These are phyloP conservation scores for Ogataea degrootiae DNA, from an alignment of 805 yeast species.

Conservation along the genomic window DNA sequence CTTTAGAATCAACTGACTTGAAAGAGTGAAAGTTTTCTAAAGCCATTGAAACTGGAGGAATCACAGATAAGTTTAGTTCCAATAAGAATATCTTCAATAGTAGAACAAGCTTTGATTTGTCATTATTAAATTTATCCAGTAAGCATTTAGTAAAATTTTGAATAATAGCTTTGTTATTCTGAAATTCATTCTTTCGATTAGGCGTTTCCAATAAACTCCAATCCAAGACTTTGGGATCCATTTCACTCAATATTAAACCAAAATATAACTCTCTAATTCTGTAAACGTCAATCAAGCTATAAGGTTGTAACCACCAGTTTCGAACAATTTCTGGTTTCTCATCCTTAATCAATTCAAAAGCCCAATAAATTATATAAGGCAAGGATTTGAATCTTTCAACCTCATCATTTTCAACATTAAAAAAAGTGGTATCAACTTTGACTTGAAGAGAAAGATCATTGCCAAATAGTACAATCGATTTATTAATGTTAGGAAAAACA, in stretches of 20 bases:
- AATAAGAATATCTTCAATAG: conserved; percentile 10
- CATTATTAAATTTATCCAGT: not conserved
- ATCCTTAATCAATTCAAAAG: conserved; percentile 4
- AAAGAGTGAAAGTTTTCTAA: conserved; percentile 4
- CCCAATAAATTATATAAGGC: conserved; percentile 48
- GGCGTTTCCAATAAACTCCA: conserved; percentile 1
- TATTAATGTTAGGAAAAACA: conserved; percentile 8
- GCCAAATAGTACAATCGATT: conserved; percentile 5
- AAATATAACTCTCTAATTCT: conserved; percentile 5
- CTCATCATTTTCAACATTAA: not conserved
- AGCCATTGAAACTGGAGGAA: conserved; percentile 11
- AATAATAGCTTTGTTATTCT: conserved; percentile 1
- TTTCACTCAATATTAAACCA: conserved; percentile 1
- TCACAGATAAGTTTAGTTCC: conserved; percentile 9
- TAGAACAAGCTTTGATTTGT: conserved; percentile 8
- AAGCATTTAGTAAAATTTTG: conserved; percentile 2
- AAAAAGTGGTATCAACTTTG: not conserved
- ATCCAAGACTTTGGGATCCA: conserved; percentile 2
- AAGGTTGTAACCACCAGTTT: conserved; percentile 9
- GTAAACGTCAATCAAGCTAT: conserved; percentile 8
- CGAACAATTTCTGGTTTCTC: not conserved
- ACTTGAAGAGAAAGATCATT: conserved; percentile 30
- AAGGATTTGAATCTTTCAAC: conserved; percentile 16
- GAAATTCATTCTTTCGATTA: not conserved
- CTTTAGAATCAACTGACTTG: not conserved